Evolutionary conservation across 208 protist species (phyloP).

Genomic region (Trypanosoma vivax): DNA sequence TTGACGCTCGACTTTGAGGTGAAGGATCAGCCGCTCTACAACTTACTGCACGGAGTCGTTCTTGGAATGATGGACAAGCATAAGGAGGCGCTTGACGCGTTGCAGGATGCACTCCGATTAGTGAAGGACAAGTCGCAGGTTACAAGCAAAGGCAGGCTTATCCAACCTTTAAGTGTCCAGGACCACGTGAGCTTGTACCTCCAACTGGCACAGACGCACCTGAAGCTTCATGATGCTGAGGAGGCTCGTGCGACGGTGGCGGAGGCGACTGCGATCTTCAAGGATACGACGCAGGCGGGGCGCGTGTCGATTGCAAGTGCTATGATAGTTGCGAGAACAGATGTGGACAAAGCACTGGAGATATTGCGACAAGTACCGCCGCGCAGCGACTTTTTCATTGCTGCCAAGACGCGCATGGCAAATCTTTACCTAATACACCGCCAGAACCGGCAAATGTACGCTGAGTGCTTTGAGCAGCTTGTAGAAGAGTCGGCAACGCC

Average conservation of each 20-base stretch:
- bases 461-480: slow-evolving; percentile 88
- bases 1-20: slow-evolving; percentile 91
- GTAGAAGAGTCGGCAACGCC: slow-evolving; percentile 64
- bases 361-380: slow-evolving; percentile 70
- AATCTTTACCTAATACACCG: slow-evolving; percentile 83
- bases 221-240: slow-evolving; percentile 67
- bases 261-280: slow-evolving; percentile 56
- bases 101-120: slow-evolving; percentile 42
- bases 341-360: slow-evolving; percentile 78
- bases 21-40: slow-evolving; percentile 88
- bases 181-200: slow-evolving; percentile 86
- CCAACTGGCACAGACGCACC: slow-evolving; percentile 73
- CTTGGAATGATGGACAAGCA: slow-evolving; percentile 56
- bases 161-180: slow-evolving; percentile 68
- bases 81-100: slow-evolving; percentile 56
- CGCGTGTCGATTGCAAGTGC: slow-evolving; percentile 77
- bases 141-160: slow-evolving; percentile 32
- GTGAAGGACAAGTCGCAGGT: slow-evolving; percentile 15
- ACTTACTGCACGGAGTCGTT: slow-evolving; percentile 86
- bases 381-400: slow-evolving; percentile 67
- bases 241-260: slow-evolving; percentile 61
- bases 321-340: slow-evolving; percentile 77
- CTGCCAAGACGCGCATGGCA: slow-evolving; percentile 80
- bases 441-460: slow-evolving; percentile 73
- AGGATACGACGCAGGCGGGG: slow-evolving; percentile 58